Evolutionary conservation across 140 eudicot species (phyloP).

Genomic region (Ambrosia hybrid): DNA sequence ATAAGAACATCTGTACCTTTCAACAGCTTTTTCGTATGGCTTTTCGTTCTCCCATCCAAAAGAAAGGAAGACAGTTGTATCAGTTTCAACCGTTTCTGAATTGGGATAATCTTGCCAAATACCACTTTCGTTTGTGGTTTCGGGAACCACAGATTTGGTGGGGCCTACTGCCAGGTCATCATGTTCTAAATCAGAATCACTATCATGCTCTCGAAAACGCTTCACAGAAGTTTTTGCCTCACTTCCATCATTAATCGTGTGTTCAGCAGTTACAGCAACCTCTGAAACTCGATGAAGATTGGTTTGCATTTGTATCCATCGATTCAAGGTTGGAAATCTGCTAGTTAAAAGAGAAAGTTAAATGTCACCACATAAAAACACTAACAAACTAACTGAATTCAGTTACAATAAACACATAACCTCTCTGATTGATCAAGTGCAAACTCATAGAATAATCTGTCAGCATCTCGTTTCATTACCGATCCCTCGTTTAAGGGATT

Average conservation of each 20-base stretch:
- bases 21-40: constrained; percentile 92
- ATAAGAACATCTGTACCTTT: constrained; percentile 50
- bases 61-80: constrained; percentile 72
- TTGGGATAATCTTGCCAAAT: constrained; percentile 56
- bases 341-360: neutral
- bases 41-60: constrained; percentile 97
- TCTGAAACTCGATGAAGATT: constrained; percentile 96
- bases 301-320: constrained; percentile 99
- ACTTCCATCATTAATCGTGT: constrained; percentile 37
- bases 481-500: constrained; percentile 65
- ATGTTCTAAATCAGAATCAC: constrained; percentile 83
- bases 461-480: constrained; percentile 66
- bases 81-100: constrained; percentile 55
- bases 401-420: constrained; percentile 34
- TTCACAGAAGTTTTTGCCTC: constrained; percentile 61
- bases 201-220: constrained; percentile 81
- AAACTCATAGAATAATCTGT: constrained; percentile 86
- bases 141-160: constrained; percentile 44
- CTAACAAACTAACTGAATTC: constrained; percentile 18
- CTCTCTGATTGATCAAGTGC: constrained; percentile 99
- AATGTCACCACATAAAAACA: constrained; percentile 2
- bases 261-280: constrained; percentile 66
- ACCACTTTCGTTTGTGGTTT: constrained; percentile 51
- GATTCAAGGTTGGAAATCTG: constrained; percentile 98
- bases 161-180: constrained; percentile 63